phyloP scores from a whole-genome alignment of 2,329 filamentous ascomycete genomes.

The Trichoderma sp. region DNA sequence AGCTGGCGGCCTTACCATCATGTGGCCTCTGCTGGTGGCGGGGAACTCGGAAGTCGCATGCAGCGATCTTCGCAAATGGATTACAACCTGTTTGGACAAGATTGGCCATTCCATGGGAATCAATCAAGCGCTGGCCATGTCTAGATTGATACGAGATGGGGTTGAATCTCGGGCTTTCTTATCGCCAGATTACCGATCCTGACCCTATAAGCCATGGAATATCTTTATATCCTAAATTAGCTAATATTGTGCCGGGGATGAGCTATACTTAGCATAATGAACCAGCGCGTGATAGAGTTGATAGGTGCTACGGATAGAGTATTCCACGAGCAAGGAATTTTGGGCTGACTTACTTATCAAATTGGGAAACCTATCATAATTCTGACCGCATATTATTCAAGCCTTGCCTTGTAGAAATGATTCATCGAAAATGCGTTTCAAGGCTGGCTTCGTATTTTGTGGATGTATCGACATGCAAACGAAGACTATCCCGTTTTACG shows the following conservation, averaged over 20 bases:
- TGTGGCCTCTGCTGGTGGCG: slow-evolving; percentile 6
- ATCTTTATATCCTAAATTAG: background rate
- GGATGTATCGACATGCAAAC: background rate
- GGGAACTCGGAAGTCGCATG: background rate
- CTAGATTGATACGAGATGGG: background rate
- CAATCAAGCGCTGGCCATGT: background rate
- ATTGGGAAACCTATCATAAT: too few species aligned
- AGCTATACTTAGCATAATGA: background rate
- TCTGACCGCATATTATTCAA: too few species aligned
- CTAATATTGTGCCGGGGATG: background rate
- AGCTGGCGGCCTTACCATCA: background rate
- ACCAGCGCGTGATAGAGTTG: too few species aligned
- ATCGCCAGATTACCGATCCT: background rate
- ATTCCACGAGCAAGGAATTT: background rate
- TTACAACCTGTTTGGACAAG: background rate
- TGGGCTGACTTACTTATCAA: too few species aligned
- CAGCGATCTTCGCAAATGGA: background rate
- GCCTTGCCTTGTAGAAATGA: too few species aligned
- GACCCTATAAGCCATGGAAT: background rate
- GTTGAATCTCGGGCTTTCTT: background rate
- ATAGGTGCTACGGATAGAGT: too few species aligned
- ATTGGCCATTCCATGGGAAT: background rate
- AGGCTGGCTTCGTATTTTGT: too few species aligned
- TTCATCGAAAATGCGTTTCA: too few species aligned
- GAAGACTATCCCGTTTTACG: background rate